A percentile compares a stretch with the other conserved stretches of the same genome.
phyloP scores from a whole-genome alignment of 371 early-diverging fungal species.

The Apophysomyces sp. region DNA sequence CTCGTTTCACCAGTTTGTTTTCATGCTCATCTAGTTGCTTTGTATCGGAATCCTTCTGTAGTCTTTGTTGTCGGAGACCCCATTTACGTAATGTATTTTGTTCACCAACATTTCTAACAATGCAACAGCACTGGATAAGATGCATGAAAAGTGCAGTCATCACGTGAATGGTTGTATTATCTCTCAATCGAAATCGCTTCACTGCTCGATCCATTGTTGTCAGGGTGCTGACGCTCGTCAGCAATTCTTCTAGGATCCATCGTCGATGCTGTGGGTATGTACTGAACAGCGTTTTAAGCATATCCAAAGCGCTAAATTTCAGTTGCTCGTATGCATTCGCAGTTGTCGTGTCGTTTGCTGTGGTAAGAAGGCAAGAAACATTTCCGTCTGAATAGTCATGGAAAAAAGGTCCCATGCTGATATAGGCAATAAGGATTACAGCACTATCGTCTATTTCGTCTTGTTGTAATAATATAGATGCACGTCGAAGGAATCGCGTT shows the following conservation, averaged over 20 bases:
- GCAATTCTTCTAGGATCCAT: conserved; percentile 86
- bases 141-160: conserved; percentile 81
- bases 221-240: conserved; percentile 67
- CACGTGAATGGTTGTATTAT: conserved; percentile 73
- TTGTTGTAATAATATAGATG: conserved; percentile 13
- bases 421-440: conserved; percentile 35
- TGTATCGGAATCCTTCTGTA: conserved; percentile 24
- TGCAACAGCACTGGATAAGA: conserved; percentile 70
- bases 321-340: conserved; percentile 49
- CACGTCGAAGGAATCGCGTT: conserved; percentile 26
- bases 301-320: conserved; percentile 44
- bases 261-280: conserved; percentile 62
- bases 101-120: conserved; percentile 5
- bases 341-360: conserved; percentile 6
- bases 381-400: conserved; percentile 28
- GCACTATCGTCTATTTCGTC: conserved; percentile 39
- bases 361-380: conserved; percentile 9
- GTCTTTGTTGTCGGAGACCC: conserved; percentile 29
- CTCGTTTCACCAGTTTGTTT: conserved; percentile 15
- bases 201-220: conserved; percentile 47
- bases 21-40: conserved; percentile 19
- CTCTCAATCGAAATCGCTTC: conserved; percentile 58
- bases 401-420: conserved; percentile 40
- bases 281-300: conserved; percentile 61
- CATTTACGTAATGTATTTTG: conserved; percentile 36